These are phyloP conservation scores for Apium graveolens DNA, from an alignment of 129 eudicot genomes.

Conservation along the genomic window DNA sequence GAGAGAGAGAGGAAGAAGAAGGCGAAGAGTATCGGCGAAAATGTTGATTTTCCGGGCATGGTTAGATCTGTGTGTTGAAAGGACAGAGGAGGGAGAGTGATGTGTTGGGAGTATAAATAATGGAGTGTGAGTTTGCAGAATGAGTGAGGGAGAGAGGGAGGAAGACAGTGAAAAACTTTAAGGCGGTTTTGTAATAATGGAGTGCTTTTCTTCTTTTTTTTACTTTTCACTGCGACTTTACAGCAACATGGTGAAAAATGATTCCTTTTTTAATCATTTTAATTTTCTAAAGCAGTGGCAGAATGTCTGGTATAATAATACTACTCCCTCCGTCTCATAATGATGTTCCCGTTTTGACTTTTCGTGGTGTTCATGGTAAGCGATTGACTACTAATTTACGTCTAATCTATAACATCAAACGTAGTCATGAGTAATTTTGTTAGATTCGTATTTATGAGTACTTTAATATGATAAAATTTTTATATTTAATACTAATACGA, in stretches of 20 bases:
- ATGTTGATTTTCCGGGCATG: background rate
- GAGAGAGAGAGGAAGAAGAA: slow-evolving; percentile 8
- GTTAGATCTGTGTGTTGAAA: background rate
- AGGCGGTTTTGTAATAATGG: slow-evolving; percentile 2
- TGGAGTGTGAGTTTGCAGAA: background rate
- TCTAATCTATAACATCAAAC: too few relatives aligned
- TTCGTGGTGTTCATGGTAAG: too few relatives aligned
- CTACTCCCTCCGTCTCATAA: too few relatives aligned
- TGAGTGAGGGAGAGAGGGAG: background rate
- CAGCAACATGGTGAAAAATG: background rate
- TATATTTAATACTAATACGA: too few relatives aligned
- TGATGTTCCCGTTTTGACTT: too few relatives aligned
- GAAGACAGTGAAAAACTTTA: background rate
- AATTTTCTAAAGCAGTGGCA: background rate
- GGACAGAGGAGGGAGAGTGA: background rate
- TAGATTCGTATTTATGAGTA: too few relatives aligned
- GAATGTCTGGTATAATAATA: too few relatives aligned
- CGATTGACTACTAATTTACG: too few relatives aligned
- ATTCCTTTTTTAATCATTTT: too few relatives aligned
- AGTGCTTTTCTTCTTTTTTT: background rate
- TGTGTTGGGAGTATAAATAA: background rate
- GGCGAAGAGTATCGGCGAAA: slow-evolving; percentile 1
- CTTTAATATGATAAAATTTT: too few relatives aligned
- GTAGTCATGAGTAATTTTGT: too few relatives aligned
- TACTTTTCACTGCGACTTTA: background rate